These are phyloP conservation scores for Diplodia seriata DNA, from an alignment of 2,329 filamentous ascomycete species.

Conservation along the genomic window DNA sequence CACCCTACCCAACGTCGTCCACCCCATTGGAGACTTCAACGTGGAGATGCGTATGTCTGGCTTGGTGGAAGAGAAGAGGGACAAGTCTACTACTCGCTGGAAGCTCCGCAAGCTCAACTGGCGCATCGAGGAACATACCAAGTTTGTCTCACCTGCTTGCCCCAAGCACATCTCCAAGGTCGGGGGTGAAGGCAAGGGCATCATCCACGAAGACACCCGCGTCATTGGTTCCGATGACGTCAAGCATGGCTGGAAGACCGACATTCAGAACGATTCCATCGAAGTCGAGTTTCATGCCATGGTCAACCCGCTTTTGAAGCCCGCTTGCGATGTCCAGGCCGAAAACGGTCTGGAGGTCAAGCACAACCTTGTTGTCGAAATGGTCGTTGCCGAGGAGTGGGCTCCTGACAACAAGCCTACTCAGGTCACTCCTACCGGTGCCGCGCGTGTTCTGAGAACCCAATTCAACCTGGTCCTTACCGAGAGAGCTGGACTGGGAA, in stretches of 20 bases:
- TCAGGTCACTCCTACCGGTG: conserved; percentile 83
- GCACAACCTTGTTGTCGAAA: conserved; percentile 87
- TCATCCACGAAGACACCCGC: conserved; percentile 75
- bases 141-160: conserved; percentile 81
- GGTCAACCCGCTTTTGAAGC: conserved; percentile 67
- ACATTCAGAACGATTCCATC: conserved; percentile 69
- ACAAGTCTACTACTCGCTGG: conserved; percentile 79
- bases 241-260: conserved; percentile 89
- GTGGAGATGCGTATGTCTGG: conserved; percentile 84
- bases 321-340: conserved; percentile 79
- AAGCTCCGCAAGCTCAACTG: conserved; percentile 89
- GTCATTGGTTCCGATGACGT: conserved; percentile 82
- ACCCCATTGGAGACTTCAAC: conserved; percentile 83
- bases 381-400: conserved; percentile 94
- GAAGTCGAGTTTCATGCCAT: conserved; percentile 78
- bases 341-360: conserved; percentile 77
- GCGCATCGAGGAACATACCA: conserved; percentile 88
- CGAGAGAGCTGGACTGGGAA: conserved; percentile 82
- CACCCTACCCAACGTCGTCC: conserved; percentile 80
- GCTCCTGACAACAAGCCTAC: conserved; percentile 71
- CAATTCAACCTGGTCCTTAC: conserved; percentile 86
- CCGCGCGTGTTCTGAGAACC: conserved; percentile 89
- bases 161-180: conserved; percentile 73
- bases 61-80: conserved; percentile 73
- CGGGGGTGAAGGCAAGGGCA: conserved; percentile 70